Base-by-base conservation (phyloP, 371 early-diverging fungal species). In the Mucor saturninus region DNA sequence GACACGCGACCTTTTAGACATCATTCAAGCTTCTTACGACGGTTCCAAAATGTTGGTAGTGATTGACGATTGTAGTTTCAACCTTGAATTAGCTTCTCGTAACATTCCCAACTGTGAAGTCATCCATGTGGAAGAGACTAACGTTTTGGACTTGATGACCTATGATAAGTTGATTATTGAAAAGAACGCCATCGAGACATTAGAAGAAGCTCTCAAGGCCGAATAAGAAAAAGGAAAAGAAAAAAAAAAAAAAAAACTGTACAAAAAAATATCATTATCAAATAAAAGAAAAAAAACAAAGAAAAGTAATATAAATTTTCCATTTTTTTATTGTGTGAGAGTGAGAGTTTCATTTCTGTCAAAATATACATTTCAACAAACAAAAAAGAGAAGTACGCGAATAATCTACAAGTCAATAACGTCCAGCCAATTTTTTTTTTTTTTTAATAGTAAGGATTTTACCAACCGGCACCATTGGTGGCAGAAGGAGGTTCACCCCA, bases 161-260 rank as follows among this genome's bases (percentile, higher is more conserved):
- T 87, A 88, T 59, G 89, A 95, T 66, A 77, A 84, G 48, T 72
- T 95, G 13, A 80, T 94, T 29, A 72, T 93, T 61, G 96, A 95
- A 64, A 89, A 89, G 78, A 81, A 73, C 62, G 92, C 92, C 26
- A 73, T 91, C 38, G 85, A 90, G 55, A 71, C 79, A 50, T 78
- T 93, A 53, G 87, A 92, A 69, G 74, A 80, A 52, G 72, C 64
- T 30, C 75, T 84, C 31, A 69, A 63, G 31, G 42, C 68, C 15
- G 65, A 69, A 32, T 69, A 65, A 51, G 13, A 21, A 43, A 43
- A 14, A 2, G 4, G 1, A 42, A 35, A 65, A 51, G 13, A 21
- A 43, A 43, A 14, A 2, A 42, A 13, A 42, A 35, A 0, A 35
- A 35, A 35, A 6, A 35, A 4, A 0, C 35, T 35, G 35, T 35